phyloP scores from a whole-genome alignment of 768 basidiomycete genomes.

The Agrocybe pediades region DNA sequence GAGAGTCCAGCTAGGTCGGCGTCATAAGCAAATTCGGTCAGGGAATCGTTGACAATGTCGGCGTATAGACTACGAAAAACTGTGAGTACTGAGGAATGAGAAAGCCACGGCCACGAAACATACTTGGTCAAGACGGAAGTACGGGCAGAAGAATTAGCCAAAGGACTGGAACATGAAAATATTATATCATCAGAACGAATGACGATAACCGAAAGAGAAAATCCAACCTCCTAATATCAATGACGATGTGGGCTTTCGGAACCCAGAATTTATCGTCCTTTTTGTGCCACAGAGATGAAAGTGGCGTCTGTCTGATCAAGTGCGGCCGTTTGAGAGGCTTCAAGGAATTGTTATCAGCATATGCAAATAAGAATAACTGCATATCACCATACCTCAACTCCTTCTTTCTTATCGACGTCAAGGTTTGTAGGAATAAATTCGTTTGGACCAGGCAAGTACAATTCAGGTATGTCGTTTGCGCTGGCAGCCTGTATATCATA shows the following conservation, averaged over 20 bases:
- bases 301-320: constrained; percentile 69
- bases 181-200: background rate
- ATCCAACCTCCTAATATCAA: constrained; percentile 74
- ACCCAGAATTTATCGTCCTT: constrained; percentile 97
- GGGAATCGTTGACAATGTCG: constrained; percentile 84
- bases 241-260: constrained; percentile 78
- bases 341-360: constrained; percentile 1
- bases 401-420: constrained; percentile 76
- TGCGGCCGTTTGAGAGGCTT: constrained; percentile 77
- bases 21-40: constrained; percentile 90
- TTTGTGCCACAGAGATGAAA: constrained; percentile 91
- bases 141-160: constrained; percentile 63
- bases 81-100: background rate
- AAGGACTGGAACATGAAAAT: constrained; percentile 40
- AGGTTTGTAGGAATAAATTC: constrained; percentile 89
- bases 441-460: constrained; percentile 84
- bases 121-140: constrained; percentile 75
- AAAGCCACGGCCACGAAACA: constrained; percentile 13
- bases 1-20: constrained; percentile 88
- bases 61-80: constrained; percentile 62
- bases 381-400: constrained; percentile 50
- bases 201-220: background rate
- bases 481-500: constrained; percentile 52
- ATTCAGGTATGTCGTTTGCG: constrained; percentile 63
- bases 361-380: background rate